These are phyloP conservation scores for Schizosaccharomyces octosporus DNA, from an alignment of 805 yeast species.

Conservation along the genomic window DNA sequence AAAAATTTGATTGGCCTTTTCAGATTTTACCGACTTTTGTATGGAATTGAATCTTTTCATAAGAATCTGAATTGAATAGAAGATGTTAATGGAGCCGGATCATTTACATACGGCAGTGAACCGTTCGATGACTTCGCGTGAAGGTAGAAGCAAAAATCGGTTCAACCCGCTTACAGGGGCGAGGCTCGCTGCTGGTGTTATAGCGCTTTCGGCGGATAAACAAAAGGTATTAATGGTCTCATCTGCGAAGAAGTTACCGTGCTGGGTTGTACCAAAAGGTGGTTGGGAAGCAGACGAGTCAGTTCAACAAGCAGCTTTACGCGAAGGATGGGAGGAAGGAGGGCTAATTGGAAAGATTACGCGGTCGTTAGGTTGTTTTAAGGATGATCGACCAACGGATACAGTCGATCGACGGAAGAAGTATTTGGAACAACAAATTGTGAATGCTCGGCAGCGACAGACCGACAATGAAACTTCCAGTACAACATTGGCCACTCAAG, in stretches of 20 bases:
- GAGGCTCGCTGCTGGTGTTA: conserved; percentile 79
- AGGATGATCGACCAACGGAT: conserved; percentile 32
- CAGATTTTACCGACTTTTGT: no score
- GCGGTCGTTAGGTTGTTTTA: conserved; percentile 34
- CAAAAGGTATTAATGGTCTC: conserved; percentile 52
- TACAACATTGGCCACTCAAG: not conserved
- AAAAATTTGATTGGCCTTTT: no score
- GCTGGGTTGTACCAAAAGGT: conserved; percentile 86
- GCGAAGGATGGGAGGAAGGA: conserved; percentile 97
- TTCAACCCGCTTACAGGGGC: conserved; percentile 35
- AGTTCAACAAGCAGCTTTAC: conserved; percentile 26
- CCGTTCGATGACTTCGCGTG: conserved; percentile 2
- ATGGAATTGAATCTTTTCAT: no score
- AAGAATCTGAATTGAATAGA: no score
- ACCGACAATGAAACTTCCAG: not conserved
- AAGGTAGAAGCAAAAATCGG: conserved; percentile 1
- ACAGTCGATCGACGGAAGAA: conserved; percentile 15
- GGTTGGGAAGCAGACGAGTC: conserved; percentile 74
- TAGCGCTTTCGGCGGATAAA: conserved; percentile 35
- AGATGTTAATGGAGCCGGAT: not conserved
- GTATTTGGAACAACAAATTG: conserved; percentile 3
- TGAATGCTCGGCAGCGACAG: not conserved
- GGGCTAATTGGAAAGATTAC: conserved; percentile 53
- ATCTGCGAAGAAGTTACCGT: conserved; percentile 29
- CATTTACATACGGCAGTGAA: not conserved